phyloP scores from a whole-genome alignment of 2,329 filamentous ascomycete genomes.

The Macrophomina phaseolina region DNA sequence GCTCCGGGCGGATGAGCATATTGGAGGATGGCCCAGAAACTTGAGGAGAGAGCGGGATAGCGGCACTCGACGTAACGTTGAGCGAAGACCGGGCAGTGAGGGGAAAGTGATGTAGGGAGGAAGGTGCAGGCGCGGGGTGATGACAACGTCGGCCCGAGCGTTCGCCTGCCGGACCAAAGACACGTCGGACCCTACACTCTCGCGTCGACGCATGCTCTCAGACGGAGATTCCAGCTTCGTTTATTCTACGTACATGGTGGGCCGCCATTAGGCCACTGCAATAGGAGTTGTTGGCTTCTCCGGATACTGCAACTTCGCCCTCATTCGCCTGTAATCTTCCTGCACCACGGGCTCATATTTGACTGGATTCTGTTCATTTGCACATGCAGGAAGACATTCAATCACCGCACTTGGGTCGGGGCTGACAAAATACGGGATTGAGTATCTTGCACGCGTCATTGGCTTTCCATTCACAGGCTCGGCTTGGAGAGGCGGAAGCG shows the following conservation, averaged over 20 bases:
- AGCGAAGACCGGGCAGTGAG: background rate
- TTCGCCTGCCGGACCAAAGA: background rate
- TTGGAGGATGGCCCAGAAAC: background rate
- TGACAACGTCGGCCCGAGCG: background rate
- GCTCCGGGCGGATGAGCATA: too few species aligned
- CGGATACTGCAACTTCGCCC: conserved; percentile 26
- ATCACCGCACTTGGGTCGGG: conserved; percentile 58
- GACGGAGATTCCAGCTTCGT: background rate
- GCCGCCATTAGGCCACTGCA: background rate
- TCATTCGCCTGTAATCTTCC: conserved; percentile 25
- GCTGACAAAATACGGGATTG: conserved; percentile 65
- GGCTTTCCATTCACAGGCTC: conserved; percentile 39
- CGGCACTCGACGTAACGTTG: too few species aligned
- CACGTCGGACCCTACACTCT: background rate
- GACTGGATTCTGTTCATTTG: conserved; percentile 13
- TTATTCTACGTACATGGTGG: background rate
- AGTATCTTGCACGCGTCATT: conserved; percentile 60
- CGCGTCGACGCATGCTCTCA: background rate
- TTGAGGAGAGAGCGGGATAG: background rate
- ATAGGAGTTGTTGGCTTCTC: conserved; percentile 2
- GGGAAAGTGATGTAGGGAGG: background rate
- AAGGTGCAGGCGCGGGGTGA: conserved; percentile 8
- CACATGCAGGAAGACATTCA: conserved; percentile 38
- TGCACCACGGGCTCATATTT: conserved; percentile 26
- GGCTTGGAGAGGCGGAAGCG: conserved; percentile 1